phyloP scores from a whole-genome alignment of 495 filamentous ascomycete genomes.

The Penicillium simplicissimum region DNA sequence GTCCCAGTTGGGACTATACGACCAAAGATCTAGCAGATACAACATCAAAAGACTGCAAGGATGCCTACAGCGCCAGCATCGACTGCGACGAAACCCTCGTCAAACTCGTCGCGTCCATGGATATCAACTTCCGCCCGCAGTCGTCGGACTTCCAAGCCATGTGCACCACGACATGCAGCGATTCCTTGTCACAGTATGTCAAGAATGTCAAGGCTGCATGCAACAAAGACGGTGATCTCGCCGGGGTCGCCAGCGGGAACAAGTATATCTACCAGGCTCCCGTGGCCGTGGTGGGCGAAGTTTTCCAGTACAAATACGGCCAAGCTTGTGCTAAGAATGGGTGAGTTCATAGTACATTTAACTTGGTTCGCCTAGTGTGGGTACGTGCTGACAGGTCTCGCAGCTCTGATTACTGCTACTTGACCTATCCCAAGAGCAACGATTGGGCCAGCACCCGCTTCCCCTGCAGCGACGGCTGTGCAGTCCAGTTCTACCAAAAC shows the following conservation, averaged over 20 bases:
- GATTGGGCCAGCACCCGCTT: conserved; percentile 23
- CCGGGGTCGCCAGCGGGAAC: conserved; percentile 19
- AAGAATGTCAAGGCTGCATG: conserved; percentile 30
- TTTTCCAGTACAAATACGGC: conserved; percentile 33
- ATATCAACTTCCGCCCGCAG: conserved; percentile 24
- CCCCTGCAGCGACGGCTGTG: conserved; percentile 28
- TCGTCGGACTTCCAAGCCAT: conserved; percentile 25
- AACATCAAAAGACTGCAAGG: conserved; percentile 34
- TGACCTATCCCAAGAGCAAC: conserved; percentile 20
- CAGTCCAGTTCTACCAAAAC: conserved; percentile 27
- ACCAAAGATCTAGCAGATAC: conserved; percentile 27
- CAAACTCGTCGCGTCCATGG: conserved; percentile 28
- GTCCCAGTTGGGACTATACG: conserved; percentile 32
- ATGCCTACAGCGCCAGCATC: conserved; percentile 34
- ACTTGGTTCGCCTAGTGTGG: conserved; percentile 3
- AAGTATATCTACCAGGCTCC: conserved; percentile 14
- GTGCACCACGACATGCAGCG: conserved; percentile 31
- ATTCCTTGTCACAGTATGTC: conserved; percentile 30
- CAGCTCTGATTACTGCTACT: conserved; percentile 29
- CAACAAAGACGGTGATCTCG: conserved; percentile 26
- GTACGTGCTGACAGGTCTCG: conserved; percentile 12
- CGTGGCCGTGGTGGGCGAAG: conserved; percentile 28
- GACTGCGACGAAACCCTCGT: conserved; percentile 31
- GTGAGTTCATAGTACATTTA: conserved; percentile 16
- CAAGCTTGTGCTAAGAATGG: conserved; percentile 28